These are phyloP conservation scores for Tricharina praecox DNA, from an alignment of 495 filamentous ascomycete species.

Conservation along the genomic window DNA sequence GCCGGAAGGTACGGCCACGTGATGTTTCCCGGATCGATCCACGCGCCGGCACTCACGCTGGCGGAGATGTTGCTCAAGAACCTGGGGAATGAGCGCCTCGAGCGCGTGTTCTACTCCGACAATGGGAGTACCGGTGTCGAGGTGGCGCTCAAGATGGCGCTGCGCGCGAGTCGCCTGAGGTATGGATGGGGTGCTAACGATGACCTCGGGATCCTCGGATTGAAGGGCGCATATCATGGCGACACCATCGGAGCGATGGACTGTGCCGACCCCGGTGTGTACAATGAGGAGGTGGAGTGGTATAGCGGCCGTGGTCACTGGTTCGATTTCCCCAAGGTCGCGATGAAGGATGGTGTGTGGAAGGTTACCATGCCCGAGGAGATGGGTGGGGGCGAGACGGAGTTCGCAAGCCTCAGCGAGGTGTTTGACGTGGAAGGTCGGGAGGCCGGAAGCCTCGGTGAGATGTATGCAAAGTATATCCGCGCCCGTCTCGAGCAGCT, in stretches of 20 bases:
- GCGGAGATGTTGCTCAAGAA: conserved; percentile 42
- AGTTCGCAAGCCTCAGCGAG: conserved; percentile 33
- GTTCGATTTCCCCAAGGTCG: conserved; percentile 56
- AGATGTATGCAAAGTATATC: conserved; percentile 43
- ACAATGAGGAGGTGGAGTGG: conserved; percentile 63
- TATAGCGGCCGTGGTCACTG: conserved; percentile 56
- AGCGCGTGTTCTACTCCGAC: conserved; percentile 58
- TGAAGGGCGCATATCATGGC: conserved; percentile 64
- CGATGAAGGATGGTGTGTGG: conserved; percentile 47
- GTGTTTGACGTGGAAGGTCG: conserved; percentile 42
- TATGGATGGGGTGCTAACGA: conserved; percentile 43
- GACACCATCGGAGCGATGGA: conserved; percentile 76
- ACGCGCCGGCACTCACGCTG: conserved; percentile 51
- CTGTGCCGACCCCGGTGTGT: conserved; percentile 51
- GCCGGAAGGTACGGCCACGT: conserved; percentile 73
- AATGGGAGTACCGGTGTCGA: conserved; percentile 67
- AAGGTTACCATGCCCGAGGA: conserved; percentile 37
- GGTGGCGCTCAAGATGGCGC: conserved; percentile 64
- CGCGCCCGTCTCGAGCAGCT: conserved; percentile 34
- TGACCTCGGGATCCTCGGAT: conserved; percentile 46
- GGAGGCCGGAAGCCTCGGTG: conserved; percentile 28
- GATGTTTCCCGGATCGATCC: conserved; percentile 60
- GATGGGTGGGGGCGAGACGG: conserved; percentile 29
- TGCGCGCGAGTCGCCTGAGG: conserved; percentile 43
- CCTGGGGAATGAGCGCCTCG: conserved; percentile 41